Evolutionary conservation across 768 basidiomycete genomes (phyloP), one percentile per base, ranked within the genome.

Genomic region (Boletus fagicola): DNA sequence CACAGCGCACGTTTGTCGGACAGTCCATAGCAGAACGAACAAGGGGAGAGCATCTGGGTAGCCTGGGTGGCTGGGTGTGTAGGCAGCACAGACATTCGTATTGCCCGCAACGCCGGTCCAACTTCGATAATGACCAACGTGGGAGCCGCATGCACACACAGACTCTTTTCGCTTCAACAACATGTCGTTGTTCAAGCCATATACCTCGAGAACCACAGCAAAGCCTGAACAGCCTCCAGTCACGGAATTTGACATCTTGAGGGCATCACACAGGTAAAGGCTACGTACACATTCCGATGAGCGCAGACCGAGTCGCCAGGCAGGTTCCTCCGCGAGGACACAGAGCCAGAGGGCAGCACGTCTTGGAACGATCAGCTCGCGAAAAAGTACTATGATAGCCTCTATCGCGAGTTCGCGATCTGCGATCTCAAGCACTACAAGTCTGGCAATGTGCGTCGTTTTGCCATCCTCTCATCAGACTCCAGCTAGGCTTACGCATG

Each of bases 381-480:
- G 0, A 78, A 81, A 59, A 95, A 94, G 65, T 98, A 95, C 76
- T 95, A 98, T 65, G 76, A 80, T 13, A 90, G 75, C 62, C 82
- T 98, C 4, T 97, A 93, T 70, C 88, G 92, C 60, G 95, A 98
- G 72, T 98, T 87, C 65, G 92, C 91, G 0, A 77, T 94, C 22
- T 94, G 92, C 68, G 93, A 98, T 73, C 76, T 98, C 58, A 98
- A 98, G 76, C 96, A 98, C 68, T 97, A 92, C 79, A 97, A 94
- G 75, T 86, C 89, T 0, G 91, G 92, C 16, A 88, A 90, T 58
- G 93, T 95, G 59, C 61, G 86, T 69, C 53, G 9, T 46, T 24
- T 15, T 8, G 13, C 8, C 45, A 40, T 39, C 38, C 22, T 33
- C 52, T 39, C 30, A 16, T 52, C 31, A 20, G 57, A 24, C 33